Evolutionary conservation across 768 basidiomycete genomes (phyloP).

Genomic region (Collybia mongolica): DNA sequence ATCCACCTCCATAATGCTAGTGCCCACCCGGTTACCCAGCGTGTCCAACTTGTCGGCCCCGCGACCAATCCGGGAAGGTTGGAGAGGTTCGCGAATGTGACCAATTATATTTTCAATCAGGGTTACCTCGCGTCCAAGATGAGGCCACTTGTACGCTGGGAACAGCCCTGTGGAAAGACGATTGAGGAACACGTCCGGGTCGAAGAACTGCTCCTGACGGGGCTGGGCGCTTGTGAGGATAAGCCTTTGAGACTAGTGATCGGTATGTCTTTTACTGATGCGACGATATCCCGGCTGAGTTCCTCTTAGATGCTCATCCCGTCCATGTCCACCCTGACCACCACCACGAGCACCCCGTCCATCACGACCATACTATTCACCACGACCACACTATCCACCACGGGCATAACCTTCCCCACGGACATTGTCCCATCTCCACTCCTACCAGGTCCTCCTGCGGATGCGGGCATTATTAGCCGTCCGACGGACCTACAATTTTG

Average conservation of each 20-base stretch:
- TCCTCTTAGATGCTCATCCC: constrained; percentile 8
- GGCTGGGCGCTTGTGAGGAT: constrained; percentile 32
- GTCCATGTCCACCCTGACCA: constrained; percentile 1
- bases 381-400: constrained; percentile 2
- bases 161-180: constrained; percentile 31
- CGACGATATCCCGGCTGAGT: constrained; percentile 15
- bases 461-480: too few relatives aligned
- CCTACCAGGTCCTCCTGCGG: too few relatives aligned
- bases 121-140: constrained; percentile 34
- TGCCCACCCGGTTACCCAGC: constrained; percentile 36
- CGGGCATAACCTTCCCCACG: constrained; percentile 3
- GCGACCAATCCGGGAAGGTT: constrained; percentile 21
- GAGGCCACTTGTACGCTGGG: constrained; percentile 40
- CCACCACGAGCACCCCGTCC: not conserved
- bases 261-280: constrained; percentile 23
- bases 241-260: constrained; percentile 34
- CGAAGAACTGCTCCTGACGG: constrained; percentile 24
- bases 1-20: constrained; percentile 31
- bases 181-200: constrained; percentile 24
- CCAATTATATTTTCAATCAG: constrained; percentile 43
- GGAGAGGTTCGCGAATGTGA: constrained; percentile 42
- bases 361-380: constrained; percentile 1
- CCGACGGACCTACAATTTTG: too few relatives aligned
- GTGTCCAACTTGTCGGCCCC: constrained; percentile 34
- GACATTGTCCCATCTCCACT: not conserved